phyloP scores from a whole-genome alignment of 208 protist genomes.

The Naegleria lovaniensis region DNA sequence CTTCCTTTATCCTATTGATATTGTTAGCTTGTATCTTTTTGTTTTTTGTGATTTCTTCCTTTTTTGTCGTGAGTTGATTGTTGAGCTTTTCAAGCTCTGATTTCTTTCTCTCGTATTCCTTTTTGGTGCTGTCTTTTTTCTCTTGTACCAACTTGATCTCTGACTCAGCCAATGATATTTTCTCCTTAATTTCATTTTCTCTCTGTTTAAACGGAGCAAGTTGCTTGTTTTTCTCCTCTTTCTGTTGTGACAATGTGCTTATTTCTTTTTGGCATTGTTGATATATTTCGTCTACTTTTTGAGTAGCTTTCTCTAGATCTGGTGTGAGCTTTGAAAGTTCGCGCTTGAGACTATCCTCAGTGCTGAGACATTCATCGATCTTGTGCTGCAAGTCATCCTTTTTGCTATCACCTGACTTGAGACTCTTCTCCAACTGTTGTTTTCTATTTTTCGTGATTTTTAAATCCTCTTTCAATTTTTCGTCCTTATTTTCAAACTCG shows the following conservation, averaged over 20 bases:
- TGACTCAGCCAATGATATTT: constrained; percentile 48
- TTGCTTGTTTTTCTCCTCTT: constrained; percentile 79
- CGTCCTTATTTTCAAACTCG: constrained; percentile 54
- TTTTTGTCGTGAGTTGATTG: constrained; percentile 50
- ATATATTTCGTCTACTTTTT: constrained; percentile 51
- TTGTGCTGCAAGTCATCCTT: constrained; percentile 72
- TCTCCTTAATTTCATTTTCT: constrained; percentile 38
- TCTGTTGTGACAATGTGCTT: constrained; percentile 68
- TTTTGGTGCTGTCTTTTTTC: constrained; percentile 49
- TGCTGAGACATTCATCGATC: constrained; percentile 65
- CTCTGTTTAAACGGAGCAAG: constrained; percentile 74
- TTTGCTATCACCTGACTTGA: constrained; percentile 60
- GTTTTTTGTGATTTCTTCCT: constrained; percentile 26
- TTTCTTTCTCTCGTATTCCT: constrained; percentile 49
- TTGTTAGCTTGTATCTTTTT: constrained; percentile 15
- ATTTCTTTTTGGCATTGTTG: constrained; percentile 62
- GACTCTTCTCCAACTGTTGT: constrained; percentile 71
- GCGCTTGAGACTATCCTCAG: constrained; percentile 61
- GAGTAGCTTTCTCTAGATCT: constrained; percentile 59
- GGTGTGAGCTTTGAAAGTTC: constrained; percentile 54
- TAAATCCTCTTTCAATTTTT: constrained; percentile 54
- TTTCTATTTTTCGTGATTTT: constrained; percentile 48
- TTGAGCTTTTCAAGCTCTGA: constrained; percentile 53
- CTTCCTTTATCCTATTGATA: background rate
- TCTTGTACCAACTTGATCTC: constrained; percentile 46